Percentiles rank a stretch among this genome's conserved stretches.
phyloP scores from a whole-genome alignment of 331 rosid species.

The Cydonia oblonga region DNA sequence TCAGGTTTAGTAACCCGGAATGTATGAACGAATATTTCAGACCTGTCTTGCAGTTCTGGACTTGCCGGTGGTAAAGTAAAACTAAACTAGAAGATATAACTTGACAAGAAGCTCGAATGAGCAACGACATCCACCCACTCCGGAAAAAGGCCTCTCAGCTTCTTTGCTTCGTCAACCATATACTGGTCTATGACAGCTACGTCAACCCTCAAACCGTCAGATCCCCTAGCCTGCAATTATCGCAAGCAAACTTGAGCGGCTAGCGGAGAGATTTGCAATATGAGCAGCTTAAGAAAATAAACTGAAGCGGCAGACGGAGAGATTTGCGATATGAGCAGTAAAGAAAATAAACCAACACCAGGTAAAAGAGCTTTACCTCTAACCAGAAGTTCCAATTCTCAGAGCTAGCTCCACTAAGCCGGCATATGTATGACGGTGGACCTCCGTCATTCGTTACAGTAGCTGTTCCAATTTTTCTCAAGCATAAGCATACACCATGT shows the following conservation, averaged over 20 bases:
- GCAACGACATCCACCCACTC: constrained; percentile 79
- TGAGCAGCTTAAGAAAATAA: not conserved
- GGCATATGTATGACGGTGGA: constrained; percentile 67
- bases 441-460: constrained; percentile 48
- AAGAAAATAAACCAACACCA: not conserved
- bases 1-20: no score
- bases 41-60: not conserved
- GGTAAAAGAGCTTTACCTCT: constrained; percentile 43
- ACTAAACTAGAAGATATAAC: constrained; percentile 30
- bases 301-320: not conserved
- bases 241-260: not conserved
- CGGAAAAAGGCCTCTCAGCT: constrained; percentile 69
- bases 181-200: constrained; percentile 72
- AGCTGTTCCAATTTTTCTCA: constrained; percentile 34
- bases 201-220: constrained; percentile 61
- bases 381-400: constrained; percentile 89
- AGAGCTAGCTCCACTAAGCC: constrained; percentile 72
- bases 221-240: constrained; percentile 47
- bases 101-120: constrained; percentile 67
- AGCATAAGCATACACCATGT: constrained; percentile 8
- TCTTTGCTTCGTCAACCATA: constrained; percentile 48
- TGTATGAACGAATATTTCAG: no score
- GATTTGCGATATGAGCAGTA: not conserved
- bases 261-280: not conserved
- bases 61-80: not conserved